Conservation (phyloP, 2,329 filamentous ascomycete genomes). For the Pseudogymnoascus sp. region DNA sequence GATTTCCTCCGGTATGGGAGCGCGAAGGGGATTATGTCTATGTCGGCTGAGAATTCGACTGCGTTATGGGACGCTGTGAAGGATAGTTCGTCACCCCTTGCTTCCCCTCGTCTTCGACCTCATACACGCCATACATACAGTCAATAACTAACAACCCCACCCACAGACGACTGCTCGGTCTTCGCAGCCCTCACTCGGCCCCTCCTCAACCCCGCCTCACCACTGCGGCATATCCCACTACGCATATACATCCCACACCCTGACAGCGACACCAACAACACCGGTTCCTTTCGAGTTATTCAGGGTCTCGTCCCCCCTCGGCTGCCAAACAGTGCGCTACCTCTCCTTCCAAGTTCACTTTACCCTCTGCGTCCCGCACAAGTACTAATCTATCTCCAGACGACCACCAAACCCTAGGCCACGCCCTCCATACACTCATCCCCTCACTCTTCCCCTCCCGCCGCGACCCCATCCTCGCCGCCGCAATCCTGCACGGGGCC, state of each 20-base stretch:
- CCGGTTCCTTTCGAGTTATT: slow-evolving; percentile 58
- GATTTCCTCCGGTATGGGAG: slow-evolving; percentile 63
- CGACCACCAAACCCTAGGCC: slow-evolving; percentile 63
- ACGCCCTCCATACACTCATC: slow-evolving; percentile 64
- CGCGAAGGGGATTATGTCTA: slow-evolving; percentile 61
- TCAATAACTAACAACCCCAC: slow-evolving; percentile 2
- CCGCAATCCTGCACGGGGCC: slow-evolving; percentile 77
- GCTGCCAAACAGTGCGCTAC: slow-evolving; percentile 29
- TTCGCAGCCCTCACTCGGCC: slow-evolving; percentile 69
- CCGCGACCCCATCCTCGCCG: slow-evolving; percentile 73
- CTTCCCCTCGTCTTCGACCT: background rate
- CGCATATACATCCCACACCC: slow-evolving; percentile 43
- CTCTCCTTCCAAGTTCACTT: background rate
- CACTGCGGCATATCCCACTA: slow-evolving; percentile 75
- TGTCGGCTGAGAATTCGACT: slow-evolving; percentile 60
- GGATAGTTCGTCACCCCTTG: slow-evolving; percentile 38
- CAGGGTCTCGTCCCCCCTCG: slow-evolving; percentile 61
- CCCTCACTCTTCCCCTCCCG: slow-evolving; percentile 81
- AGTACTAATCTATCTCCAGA: slow-evolving; percentile 22
- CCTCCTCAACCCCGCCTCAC: slow-evolving; percentile 65
- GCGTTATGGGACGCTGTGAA: slow-evolving; percentile 57
- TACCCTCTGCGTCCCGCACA: no score
- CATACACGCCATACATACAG: background rate
- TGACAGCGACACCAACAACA: slow-evolving; percentile 30
- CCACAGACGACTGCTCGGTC: slow-evolving; percentile 57